Base-by-base conservation (phyloP, 345 rosid species). In the Salix dunnii region DNA sequence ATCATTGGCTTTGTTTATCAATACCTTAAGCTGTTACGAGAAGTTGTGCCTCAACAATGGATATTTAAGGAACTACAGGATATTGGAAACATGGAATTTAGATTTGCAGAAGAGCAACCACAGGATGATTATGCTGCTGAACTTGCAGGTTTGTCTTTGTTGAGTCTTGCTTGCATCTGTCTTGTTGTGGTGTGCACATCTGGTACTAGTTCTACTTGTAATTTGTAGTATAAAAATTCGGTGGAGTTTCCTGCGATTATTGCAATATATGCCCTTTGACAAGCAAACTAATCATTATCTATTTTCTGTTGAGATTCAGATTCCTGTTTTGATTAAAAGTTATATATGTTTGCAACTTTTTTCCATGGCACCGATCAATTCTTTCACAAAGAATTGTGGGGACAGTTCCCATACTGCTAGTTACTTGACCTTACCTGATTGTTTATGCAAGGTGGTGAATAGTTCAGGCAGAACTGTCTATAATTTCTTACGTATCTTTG, bases 51-150 rank as follows among this genome's bases (percentile, higher is more conserved):
- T 53, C 96, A 94, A 86, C 90, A 92, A 85, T 92, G 99, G 99
- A 93, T 96, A 85, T 96, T 93, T 79, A 92, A 93, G 87, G 99
- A 96, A 83, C 91, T 96, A 74, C 96, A 96, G 79, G 93, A 92
- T 86, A 96, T 96, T 82, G 94, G 90, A 53, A 92, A 92, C 85
- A 87, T 96, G 94, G 98, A 92, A 78, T 93, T 96, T 51, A 89
- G 89, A 78, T 96, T 90, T 87, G 93, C 96, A 40, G 99, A 96
- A 88, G 96, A 96, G 81, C 92, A 90, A 84, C 88, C 97, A 77
- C 98, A 91, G 81, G 99, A 93, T 88, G 98, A 92, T 77, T 96
- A 96, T 90, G 97, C 99, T 82, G 89, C 94, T 55, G 90, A 91
- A 74, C 99, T 96, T 78, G 90, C 99, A 84, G 99, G 99, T 96